Conservation (phyloP, 306 rosid genomes). For the Inga laurina region DNA sequence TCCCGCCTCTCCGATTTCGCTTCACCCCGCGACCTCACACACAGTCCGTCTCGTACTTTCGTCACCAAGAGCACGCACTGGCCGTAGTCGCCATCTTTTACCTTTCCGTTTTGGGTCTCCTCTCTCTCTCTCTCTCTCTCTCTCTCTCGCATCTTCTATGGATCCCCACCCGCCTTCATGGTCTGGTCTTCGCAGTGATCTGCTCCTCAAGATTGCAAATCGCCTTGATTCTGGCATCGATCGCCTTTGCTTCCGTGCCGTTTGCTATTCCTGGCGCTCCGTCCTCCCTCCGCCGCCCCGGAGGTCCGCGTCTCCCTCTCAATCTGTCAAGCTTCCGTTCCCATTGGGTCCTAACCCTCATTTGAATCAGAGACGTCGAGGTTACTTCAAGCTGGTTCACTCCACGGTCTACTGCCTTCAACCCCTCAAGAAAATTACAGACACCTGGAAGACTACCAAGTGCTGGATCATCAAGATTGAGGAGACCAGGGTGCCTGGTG, state of each 20-base stretch:
- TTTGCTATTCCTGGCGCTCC: neutral
- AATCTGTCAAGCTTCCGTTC: neutral
- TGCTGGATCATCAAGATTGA: neutral
- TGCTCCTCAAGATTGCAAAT: neutral
- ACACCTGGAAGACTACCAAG: neutral
- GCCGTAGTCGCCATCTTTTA: no score
- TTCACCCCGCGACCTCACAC: no score
- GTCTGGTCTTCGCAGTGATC: neutral
- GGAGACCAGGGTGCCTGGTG: neutral
- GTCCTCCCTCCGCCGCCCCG: neutral
- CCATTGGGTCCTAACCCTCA: neutral
- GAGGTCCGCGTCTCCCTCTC: neutral
- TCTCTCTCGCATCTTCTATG: neutral
- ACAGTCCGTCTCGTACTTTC: no score
- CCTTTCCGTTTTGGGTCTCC: no score
- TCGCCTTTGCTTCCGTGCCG: neutral
- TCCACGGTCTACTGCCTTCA: neutral
- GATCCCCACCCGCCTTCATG: neutral
- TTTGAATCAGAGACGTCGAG: neutral
- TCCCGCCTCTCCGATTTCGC: no score
- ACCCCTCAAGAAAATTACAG: neutral
- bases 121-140: no score
- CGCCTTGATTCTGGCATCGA: neutral
- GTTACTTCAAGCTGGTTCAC: neutral
- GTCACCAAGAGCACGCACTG: no score